Evolutionary conservation across 192 early-diverging fungal genomes (phyloP).

Genomic region (Coemansia sp.): DNA sequence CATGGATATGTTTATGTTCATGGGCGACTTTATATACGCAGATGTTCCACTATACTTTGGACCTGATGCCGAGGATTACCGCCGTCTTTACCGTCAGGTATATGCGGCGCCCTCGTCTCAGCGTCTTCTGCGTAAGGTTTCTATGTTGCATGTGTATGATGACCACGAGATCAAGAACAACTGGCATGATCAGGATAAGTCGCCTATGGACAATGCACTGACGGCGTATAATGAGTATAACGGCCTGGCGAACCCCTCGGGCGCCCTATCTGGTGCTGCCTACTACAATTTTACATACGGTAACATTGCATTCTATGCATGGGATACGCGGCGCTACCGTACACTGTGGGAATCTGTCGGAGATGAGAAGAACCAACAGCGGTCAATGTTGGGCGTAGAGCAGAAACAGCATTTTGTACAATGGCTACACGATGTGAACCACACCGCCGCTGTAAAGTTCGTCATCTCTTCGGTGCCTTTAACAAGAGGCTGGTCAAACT

Average conservation of each 20-base stretch:
- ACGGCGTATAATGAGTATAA: constrained; percentile 53
- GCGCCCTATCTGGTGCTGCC: constrained; percentile 15
- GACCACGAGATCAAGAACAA: constrained; percentile 59
- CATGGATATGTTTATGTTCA: constrained; percentile 49
- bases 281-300: constrained; percentile 55
- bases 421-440: constrained; percentile 50
- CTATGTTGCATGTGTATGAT: constrained; percentile 55
- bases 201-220: constrained; percentile 48
- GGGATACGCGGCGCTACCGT: constrained; percentile 57
- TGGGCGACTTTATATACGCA: constrained; percentile 59
- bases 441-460: constrained; percentile 54
- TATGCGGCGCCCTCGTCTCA: constrained; percentile 39
- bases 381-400: constrained; percentile 46
- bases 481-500: constrained; percentile 45
- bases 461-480: constrained; percentile 53
- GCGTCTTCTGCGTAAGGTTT: constrained; percentile 31
- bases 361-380: neutral
- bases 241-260: constrained; percentile 40
- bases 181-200: constrained; percentile 42
- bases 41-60: constrained; percentile 53
- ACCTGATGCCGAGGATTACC: constrained; percentile 36
- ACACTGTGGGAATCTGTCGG: constrained; percentile 27
- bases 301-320: constrained; percentile 51
- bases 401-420: constrained; percentile 49
- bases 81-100: constrained; percentile 51